Percentiles rank a stretch among this genome's conserved stretches.
phyloP scores from a whole-genome alignment of 2,329 filamentous ascomycete species.

The Botrytis porri region DNA sequence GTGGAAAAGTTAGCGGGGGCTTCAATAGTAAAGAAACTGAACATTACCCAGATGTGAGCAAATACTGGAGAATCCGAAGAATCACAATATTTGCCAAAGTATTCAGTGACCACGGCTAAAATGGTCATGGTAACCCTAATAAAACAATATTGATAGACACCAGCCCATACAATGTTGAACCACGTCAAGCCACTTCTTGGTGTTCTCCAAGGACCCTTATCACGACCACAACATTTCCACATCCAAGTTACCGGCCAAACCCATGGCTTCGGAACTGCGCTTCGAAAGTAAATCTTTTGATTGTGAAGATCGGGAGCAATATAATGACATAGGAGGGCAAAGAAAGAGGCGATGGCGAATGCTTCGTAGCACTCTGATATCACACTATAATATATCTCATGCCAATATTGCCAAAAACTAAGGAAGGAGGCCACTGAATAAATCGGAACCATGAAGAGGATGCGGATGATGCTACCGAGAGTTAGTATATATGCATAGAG shows the following conservation, averaged over 20 bases:
- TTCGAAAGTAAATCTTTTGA: slow-evolving; percentile 79
- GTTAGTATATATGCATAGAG: slow-evolving; percentile 19
- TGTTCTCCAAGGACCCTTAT: slow-evolving; percentile 67
- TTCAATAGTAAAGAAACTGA: slow-evolving; percentile 14
- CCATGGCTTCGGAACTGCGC: slow-evolving; percentile 68
- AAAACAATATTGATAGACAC: slow-evolving; percentile 83
- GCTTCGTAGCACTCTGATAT: slow-evolving; percentile 85
- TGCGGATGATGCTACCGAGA: slow-evolving; percentile 69
- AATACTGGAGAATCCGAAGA: slow-evolving; percentile 74
- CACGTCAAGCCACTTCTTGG: slow-evolving; percentile 79
- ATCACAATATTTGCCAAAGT: slow-evolving; percentile 70
- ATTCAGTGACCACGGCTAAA: slow-evolving; percentile 70
- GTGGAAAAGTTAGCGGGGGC: slow-evolving; percentile 18
- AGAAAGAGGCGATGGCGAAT: slow-evolving; percentile 84
- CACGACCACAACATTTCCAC: slow-evolving; percentile 66
- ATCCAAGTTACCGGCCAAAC: slow-evolving; percentile 69
- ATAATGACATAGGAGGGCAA: slow-evolving; percentile 78
- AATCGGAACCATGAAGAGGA: slow-evolving; percentile 83
- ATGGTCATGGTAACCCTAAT: slow-evolving; percentile 77
- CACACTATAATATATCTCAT: slow-evolving; percentile 78
- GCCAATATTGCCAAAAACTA: slow-evolving; percentile 69
- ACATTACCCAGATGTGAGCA: slow-evolving; percentile 75
- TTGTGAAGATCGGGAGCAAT: slow-evolving; percentile 72
- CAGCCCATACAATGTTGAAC: slow-evolving; percentile 85
- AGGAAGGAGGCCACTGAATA: slow-evolving; percentile 74